These are phyloP conservation scores for Crucihimalaya himalaica DNA, from an alignment of 345 rosid genomes.

Conservation along the genomic window DNA sequence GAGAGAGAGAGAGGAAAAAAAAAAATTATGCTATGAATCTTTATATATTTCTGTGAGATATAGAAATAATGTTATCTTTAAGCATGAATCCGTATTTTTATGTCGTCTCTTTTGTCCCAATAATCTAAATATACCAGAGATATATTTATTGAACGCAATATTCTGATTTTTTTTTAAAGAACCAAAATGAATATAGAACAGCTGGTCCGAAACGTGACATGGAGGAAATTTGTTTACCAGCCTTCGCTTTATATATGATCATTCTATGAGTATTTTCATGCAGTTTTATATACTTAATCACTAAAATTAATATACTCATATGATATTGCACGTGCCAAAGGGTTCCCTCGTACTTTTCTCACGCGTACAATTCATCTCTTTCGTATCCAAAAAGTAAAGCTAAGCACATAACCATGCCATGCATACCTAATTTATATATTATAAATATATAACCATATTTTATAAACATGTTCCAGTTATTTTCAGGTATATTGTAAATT, in stretches of 20 bases:
- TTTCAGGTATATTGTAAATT: background rate
- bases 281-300: background rate
- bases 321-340: conserved; percentile 36
- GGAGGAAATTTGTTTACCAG: conserved; percentile 17
- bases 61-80: conserved; percentile 21
- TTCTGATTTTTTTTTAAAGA: background rate
- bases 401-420: conserved; percentile 32
- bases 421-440: conserved; percentile 7
- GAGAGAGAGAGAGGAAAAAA: conserved; percentile 13
- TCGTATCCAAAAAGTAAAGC: conserved; percentile 40
- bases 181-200: conserved; percentile 22
- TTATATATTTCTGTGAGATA: conserved; percentile 23
- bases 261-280: background rate
- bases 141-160: conserved; percentile 9
- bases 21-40: conserved; percentile 26
- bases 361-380: conserved; percentile 30
- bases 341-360: conserved; percentile 19
- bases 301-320: conserved; percentile 13
- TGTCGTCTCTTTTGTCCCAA: conserved; percentile 23
- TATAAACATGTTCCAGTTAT: background rate
- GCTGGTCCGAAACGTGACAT: conserved; percentile 38
- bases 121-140: conserved; percentile 17
- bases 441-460: background rate
- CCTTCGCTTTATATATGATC: conserved; percentile 31
- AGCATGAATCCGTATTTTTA: conserved; percentile 34